Evolutionary conservation across 768 basidiomycete species (phyloP), one percentile per base, ranked within the genome.

Genomic region (Rhodosporidiobolus odoratus): DNA sequence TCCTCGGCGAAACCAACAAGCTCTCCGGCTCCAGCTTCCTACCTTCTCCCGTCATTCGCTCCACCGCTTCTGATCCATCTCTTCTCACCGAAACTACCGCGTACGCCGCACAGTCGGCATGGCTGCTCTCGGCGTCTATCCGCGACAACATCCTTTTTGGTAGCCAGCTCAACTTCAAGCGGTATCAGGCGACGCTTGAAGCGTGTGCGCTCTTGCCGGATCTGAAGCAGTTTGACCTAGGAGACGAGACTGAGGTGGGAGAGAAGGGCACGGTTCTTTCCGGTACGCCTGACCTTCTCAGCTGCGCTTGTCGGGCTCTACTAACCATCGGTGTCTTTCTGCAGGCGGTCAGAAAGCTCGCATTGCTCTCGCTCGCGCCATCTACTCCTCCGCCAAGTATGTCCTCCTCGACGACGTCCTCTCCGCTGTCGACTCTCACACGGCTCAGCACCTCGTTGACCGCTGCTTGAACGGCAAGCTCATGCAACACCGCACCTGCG

Each of bases 51-150:
- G 68, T 76, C 45, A 58, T 73, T 41, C 72, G 78, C 38, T 40
- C 72, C 0, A 43, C 47, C 13, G 34, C 40, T 35, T 5, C 37
- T 37, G 68, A 75, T 43, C 75, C 72, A 80, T 84, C 77, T 86
- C 87, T 78, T 78, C 80, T 4, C 80, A 82, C 34, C 86, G 61
- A 88, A 74, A 82, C 82, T 57, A 84, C 89, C 27, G 88, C 88
- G 1, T 89, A 87, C 77, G 87, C 87, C 74, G 86, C 85, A 0
- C 88, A 89, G 76, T 38, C 60, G 4, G 62, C 79, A 82, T 89
- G 88, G 88, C 83, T 91, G 13, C 87, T 89, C 76, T 88, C 90
- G 77, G 89, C 88, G 2, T 89, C 89, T 0, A 90, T 92, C 66
- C 82, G 85, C 30, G 89, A 90, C 66, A 91, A 91, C 76, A 89